Evolutionary conservation across 169 alveolate genomes (phyloP).

Genomic region (Plasmodium gonderi): DNA sequence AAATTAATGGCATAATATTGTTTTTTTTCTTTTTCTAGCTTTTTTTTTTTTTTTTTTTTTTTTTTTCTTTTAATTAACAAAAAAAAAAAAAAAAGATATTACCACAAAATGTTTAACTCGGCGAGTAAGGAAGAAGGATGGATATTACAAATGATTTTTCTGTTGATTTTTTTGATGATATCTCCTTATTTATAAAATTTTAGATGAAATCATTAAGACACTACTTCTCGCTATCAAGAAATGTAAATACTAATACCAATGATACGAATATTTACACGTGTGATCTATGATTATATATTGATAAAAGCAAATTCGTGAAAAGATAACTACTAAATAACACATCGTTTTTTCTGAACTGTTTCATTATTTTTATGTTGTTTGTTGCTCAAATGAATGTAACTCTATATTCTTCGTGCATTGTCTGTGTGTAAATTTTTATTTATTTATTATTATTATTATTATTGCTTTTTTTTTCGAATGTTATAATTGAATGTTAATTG

Average conservation of each 20-base stretch:
- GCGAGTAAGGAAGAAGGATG: not conserved
- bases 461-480: not conserved
- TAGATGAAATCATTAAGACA: not conserved
- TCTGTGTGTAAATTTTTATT: too few species aligned
- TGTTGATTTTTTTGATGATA: not conserved
- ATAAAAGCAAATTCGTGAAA: not conserved
- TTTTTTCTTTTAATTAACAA: too few species aligned
- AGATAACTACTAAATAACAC: not conserved
- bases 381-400: not conserved
- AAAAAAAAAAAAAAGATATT: too few species aligned
- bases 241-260: not conserved
- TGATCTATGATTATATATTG: not conserved
- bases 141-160: not conserved
- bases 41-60: too few species aligned
- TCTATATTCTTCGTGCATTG: not conserved
- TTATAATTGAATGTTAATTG: not conserved
- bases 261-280: not conserved
- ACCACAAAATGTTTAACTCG: not conserved
- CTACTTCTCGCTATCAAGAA: not conserved
- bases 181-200: not conserved
- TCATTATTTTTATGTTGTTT: not conserved
- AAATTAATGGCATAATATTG: conserved; percentile 6
- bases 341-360: not conserved
- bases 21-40: too few species aligned
- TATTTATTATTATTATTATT: too few species aligned